Evolutionary conservation across 805 yeast species (phyloP), one percentile per base, ranked within the genome.

Genomic region (Pichia ethanolica): DNA sequence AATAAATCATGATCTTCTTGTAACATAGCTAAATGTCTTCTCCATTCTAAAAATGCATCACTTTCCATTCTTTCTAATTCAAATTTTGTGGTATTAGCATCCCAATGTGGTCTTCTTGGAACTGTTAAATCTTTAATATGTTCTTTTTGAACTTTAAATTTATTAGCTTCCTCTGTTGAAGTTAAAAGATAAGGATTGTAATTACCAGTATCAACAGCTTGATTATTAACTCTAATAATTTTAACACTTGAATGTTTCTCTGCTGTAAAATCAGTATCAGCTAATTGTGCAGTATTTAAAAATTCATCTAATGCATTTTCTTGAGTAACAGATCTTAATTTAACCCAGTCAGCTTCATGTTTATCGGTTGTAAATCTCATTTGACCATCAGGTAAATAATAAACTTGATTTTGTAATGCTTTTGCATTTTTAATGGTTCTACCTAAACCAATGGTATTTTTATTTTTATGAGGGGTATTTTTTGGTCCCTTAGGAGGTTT

Each of bases 261-360:
- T 4, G 98, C 97, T 8, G 96, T 82, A 70, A 93, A 93, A 70
- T 93, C 98, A 25, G 91, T 89, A 63, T 89, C 96, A 2, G 97
- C 97, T 51, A 93, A 77, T 66, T 89, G 96, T 1, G 99, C 99
- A 7, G 97, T 91, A 61, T 83, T 85, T 61, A 93, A 77, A 66
- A 93, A 90, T 69, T 93, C 99, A 68, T 93, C 98, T 50, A 93
- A 69, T 1, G 97, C 84, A 57, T 85, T 80, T 65, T 93, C 98
- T 60, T 93, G 98, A 0, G 98, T 93, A 13, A 93, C 95, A 3
- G 97, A 89, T 64, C 93, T 79, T 61, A 93, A 71, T 55, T 89
- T 88, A 46, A 87, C 95, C 95, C 96, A 89, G 53, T 76, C 78
- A 12, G 89, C 95, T 62, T 88, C 95, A 57, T 80, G 86, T 57